phyloP scores from a whole-genome alignment of 23 red algal genomes.

The Gracilaria gracilis region DNA sequence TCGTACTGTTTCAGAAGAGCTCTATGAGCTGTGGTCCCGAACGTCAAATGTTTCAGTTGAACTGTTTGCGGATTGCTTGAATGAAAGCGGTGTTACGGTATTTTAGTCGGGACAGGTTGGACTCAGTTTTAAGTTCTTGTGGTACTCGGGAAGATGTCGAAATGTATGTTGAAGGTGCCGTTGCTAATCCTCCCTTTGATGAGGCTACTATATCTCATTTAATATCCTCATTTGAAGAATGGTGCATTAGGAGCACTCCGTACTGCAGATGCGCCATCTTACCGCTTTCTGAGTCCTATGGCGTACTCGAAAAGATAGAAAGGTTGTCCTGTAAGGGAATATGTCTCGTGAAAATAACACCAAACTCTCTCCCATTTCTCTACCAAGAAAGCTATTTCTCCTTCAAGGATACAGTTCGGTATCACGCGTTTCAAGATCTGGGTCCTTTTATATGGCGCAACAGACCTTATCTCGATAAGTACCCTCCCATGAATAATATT shows the following conservation, averaged over 20 bases:
- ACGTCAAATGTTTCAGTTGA: background rate
- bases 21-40: constrained; percentile 34
- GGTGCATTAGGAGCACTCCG: background rate
- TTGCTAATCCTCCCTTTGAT: background rate
- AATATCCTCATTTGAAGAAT: background rate
- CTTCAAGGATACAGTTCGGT: background rate
- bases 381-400: background rate
- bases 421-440: background rate
- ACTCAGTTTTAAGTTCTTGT: background rate
- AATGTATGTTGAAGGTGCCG: background rate
- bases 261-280: background rate
- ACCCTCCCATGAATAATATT: background rate
- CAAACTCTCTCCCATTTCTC: background rate
- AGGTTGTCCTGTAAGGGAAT: background rate
- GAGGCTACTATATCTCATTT: background rate
- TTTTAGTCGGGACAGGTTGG: background rate
- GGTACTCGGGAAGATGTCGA: constrained; percentile 14
- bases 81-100: constrained; percentile 20
- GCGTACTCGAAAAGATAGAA: background rate
- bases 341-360: background rate
- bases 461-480: constrained; percentile 1
- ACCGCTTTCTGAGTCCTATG: background rate
- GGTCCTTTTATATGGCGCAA: constrained; percentile 23
- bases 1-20: background rate
- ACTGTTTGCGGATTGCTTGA: constrained; percentile 36